Evolutionary conservation across 768 basidiomycete species (phyloP), one percentile per base, ranked within the genome.

Genomic region (Phaeotremella fagi): DNA sequence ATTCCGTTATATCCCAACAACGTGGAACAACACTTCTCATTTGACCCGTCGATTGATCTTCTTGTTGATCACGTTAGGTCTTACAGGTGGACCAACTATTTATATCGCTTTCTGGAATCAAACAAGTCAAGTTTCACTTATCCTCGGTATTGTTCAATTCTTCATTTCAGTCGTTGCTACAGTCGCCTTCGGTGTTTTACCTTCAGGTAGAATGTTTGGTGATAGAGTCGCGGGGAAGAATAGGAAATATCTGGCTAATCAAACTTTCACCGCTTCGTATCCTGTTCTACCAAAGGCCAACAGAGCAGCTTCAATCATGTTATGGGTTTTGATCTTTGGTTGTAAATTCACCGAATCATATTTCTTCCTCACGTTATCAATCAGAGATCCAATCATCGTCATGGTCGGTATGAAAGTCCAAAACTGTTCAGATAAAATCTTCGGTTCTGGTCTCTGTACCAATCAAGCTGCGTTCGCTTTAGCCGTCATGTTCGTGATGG

Each of bases 401-500:
- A 95, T 99, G 92, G 88, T 88, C 24, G 84, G 85, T 57, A 98
- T 97, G 95, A 87, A 88, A 78, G 81, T 98, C 35, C 90, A 91
- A 76, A 85, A 83, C 14, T 99, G 95, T 76, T 79, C 66, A 46
- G 91, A 95, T 79, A 85, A 82, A 74, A 83, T 82, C 75, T 90
- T 97, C 57, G 92, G 91, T 15, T 79, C 80, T 63, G 79, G 78
- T 7, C 81, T 99, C 15, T 99, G 95, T 77, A 78, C 79, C 44
- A 92, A 97, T 73, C 95, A 99, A 63, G 88, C 91, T 1, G 88
- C 88, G 3, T 97, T 98, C 76, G 86, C 94, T 7, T 76, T 99
- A 70, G 83, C 95, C 50, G 87, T 97, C 79, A 99, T 97, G 94
- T 98, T 91, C 72, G 78, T 95, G 79, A 97, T 98, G 94, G 95